Conservation (phyloP, 495 filamentous ascomycete species). For the Daldinia vernicosa region DNA sequence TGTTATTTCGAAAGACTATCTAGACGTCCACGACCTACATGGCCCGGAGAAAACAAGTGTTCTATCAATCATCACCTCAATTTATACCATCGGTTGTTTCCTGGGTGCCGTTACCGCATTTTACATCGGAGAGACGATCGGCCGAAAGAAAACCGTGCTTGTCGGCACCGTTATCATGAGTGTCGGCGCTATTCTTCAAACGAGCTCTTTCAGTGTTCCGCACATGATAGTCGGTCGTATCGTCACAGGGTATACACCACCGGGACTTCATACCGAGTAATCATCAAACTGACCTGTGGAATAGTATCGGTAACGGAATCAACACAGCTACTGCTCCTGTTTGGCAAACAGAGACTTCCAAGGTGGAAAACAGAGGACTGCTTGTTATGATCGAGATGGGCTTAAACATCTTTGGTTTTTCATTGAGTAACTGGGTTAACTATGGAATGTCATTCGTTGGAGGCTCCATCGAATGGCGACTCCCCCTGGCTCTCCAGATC, state of each 20-base stretch:
- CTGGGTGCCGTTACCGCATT: constrained; percentile 68
- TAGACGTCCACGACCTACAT: constrained; percentile 60
- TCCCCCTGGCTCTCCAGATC: constrained; percentile 58
- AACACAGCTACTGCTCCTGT: constrained; percentile 71
- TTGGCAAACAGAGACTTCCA: constrained; percentile 71
- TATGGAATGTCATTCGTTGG: constrained; percentile 66
- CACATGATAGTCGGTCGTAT: constrained; percentile 73
- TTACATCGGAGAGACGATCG: constrained; percentile 66
- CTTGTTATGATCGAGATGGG: constrained; percentile 69
- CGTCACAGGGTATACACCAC: constrained; percentile 51
- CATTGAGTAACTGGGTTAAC: constrained; percentile 65
- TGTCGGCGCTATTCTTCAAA: constrained; percentile 69
- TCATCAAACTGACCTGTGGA: constrained; percentile 26
- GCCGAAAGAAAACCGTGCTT: constrained; percentile 66
- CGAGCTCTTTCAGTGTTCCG: constrained; percentile 64
- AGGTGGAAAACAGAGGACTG: constrained; percentile 66
- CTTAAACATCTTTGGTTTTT: constrained; percentile 69
- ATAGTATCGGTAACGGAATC: constrained; percentile 70
- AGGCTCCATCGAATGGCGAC: constrained; percentile 46
- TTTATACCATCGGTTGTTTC: constrained; percentile 74
- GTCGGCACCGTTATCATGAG: constrained; percentile 66
- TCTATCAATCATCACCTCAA: constrained; percentile 68
- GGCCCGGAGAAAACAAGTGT: constrained; percentile 58
- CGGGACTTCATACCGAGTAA: constrained; percentile 29
- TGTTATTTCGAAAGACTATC: constrained; percentile 64